A percentile compares a stretch with the other conserved stretches of the same genome.
Evolutionary conservation across 768 basidiomycete species (phyloP).

Genomic region (Lentinula raphanica): DNA sequence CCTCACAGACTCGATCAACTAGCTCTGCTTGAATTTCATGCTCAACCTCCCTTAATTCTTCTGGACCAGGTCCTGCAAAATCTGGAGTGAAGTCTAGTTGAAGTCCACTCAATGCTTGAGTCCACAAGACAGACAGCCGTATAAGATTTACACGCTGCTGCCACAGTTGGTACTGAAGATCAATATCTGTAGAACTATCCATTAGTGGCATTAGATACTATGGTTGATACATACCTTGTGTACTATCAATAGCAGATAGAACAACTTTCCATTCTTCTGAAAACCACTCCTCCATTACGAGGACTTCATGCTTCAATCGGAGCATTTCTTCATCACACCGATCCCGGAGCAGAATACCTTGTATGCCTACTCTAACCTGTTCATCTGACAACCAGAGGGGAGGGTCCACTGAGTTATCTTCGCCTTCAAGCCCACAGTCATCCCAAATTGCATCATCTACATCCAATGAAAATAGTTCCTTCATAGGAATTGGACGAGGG

Average conservation of each 20-base stretch:
- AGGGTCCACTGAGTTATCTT: conserved; percentile 4
- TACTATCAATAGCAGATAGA: neutral
- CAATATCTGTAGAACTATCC: neutral
- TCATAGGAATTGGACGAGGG: conserved; percentile 17
- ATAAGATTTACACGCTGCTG: neutral
- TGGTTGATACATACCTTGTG: neutral
- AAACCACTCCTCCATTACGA: conserved; percentile 14
- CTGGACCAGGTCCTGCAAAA: neutral
- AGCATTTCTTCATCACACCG: conserved; percentile 16
- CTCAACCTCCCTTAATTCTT: neutral
- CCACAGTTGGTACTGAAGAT: neutral
- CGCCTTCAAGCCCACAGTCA: conserved; percentile 21
- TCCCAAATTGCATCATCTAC: conserved; percentile 34
- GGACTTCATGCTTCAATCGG: conserved; percentile 8
- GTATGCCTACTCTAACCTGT: conserved; percentile 22
- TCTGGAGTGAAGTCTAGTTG: neutral
- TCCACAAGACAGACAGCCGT: conserved; percentile 5
- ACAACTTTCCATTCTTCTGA: conserved; percentile 5
- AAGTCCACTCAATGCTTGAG: neutral
- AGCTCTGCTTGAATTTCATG: neutral
- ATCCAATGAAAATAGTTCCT: conserved; percentile 25
- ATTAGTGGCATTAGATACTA: neutral
- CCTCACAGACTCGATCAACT: neutral
- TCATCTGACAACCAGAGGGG: conserved; percentile 24
- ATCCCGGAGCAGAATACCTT: conserved; percentile 17